Evolutionary conservation across 371 early-diverging fungal species (phyloP), one percentile per base, ranked within the genome.

Genomic region (Actinomucor elegans): DNA sequence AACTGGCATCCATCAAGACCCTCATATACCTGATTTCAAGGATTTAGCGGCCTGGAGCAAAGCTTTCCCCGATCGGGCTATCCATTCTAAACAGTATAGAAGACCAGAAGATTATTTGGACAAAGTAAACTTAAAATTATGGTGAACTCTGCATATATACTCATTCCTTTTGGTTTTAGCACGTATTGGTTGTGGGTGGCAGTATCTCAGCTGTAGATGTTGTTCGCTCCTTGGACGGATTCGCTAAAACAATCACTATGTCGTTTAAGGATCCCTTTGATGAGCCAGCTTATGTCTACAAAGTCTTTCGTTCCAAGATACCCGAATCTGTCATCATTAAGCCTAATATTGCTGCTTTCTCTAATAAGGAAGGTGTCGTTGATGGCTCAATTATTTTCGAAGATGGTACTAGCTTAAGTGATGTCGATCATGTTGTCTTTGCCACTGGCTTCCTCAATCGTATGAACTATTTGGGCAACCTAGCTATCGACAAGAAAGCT

Each of bases 361-460:
- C 61, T 11, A 59, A 69, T 47, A n/a, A 32, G 8, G 18, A 69
- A 15, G 69, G 67, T 1, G 18, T 46, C 5, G 49, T 65, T 1
- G 59, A 71, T 29, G 74, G 72, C 0, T 52, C 50, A 1, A 58
- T 77, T 27, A 47, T 47, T 28, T 86, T 90, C 66, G 75, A 69
- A 9, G 88, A 88, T 53, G 83, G 78, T n/a, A 71, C 78, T 3
- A 58, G 48, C 0, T 15, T 81, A 4, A 68, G 72, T 3, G 59
- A 77, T 18, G 66, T 88, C 15, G 88, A 90, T 50, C 53, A 52
- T 3, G 75, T 90, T 8, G 65, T 87, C 18, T 84, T 79, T 34
- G 85, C 85, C 48, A 90, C 88, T 2, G 90, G 90, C 0, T 88
- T 79, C 54, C 52, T 64, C 6, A 70, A 71, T 55, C 68, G 77